phyloP scores from a whole-genome alignment of 2,329 filamentous ascomycete species.

The Fonsecaea pedrosoi region DNA sequence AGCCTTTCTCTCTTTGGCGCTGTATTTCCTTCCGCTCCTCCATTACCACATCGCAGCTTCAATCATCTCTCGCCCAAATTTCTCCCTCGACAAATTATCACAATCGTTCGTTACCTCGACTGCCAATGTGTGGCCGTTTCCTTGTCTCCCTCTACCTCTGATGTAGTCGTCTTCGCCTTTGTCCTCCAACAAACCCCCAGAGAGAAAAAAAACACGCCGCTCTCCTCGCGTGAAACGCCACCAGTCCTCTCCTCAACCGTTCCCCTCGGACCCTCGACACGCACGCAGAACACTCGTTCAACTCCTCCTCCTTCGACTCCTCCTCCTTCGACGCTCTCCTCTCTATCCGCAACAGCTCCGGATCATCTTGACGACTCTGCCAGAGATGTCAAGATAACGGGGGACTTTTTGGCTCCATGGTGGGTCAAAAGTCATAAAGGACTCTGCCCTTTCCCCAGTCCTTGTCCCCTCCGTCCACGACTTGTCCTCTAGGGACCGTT shows the following conservation, averaged over 20 bases:
- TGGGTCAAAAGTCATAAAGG: constrained; percentile 34
- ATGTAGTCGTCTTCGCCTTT: constrained; percentile 25
- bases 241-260: background rate
- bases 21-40: constrained; percentile 13
- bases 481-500: constrained; percentile 6
- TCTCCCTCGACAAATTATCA: constrained; percentile 11
- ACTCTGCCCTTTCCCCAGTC: constrained; percentile 25
- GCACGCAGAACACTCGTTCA: constrained; percentile 9
- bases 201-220: constrained; percentile 15
- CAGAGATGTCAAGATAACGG: constrained; percentile 37
- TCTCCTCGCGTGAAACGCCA: constrained; percentile 8
- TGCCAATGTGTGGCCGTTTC: constrained; percentile 8
- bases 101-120: constrained; percentile 7
- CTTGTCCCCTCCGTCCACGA: constrained; percentile 5
- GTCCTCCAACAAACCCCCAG: constrained; percentile 14
- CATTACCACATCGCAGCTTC: constrained; percentile 10
- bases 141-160: constrained; percentile 11
- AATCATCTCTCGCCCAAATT: constrained; percentile 6
- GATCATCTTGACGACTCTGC: constrained; percentile 7
- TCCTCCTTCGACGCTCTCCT: background rate
- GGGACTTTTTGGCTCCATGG: constrained; percentile 32
- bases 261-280: constrained; percentile 9
- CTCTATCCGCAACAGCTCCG: constrained; percentile 10
- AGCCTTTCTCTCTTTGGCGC: constrained; percentile 9
- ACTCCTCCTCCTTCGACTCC: background rate